Conservation (phyloP, 176 grass and related monocot species). For the Leersia perrieri region DNA sequence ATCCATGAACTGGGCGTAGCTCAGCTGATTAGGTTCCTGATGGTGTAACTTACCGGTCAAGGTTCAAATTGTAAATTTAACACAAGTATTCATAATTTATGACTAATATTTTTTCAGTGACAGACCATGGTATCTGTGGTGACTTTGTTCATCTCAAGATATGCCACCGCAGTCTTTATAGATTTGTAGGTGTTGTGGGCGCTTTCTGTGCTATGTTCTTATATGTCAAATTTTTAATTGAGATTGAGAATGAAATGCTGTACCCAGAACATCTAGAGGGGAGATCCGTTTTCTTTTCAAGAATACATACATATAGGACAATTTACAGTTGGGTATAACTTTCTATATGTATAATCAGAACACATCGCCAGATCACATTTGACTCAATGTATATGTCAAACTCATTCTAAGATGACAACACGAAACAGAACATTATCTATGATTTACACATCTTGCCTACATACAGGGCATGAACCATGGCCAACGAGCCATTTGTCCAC, state of each 20-base stretch:
- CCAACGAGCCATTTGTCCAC: conserved; percentile 79
- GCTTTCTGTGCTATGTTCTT: too few relatives aligned
- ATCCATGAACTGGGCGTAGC: too few relatives aligned
- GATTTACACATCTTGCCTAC: conserved; percentile 60
- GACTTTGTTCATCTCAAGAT: too few relatives aligned
- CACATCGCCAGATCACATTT: too few relatives aligned
- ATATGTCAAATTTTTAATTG: not conserved
- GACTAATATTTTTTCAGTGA: too few relatives aligned
- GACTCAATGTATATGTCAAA: not conserved
- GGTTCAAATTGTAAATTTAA: too few relatives aligned
- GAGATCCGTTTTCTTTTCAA: not conserved
- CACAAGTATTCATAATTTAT: too few relatives aligned
- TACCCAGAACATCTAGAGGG: not conserved
- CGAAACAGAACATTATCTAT: not conserved
- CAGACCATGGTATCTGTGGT: too few relatives aligned
- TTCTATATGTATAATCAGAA: not conserved
- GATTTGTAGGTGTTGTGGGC: too few relatives aligned
- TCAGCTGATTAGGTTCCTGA: too few relatives aligned
- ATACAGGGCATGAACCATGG: conserved; percentile 76
- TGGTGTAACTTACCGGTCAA: too few relatives aligned
- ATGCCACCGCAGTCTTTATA: too few relatives aligned
- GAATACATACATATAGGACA: not conserved
- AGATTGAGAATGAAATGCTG: not conserved
- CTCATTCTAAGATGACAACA: not conserved
- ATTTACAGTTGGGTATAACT: conserved; percentile 13